phyloP scores from a whole-genome alignment of 2,329 filamentous ascomycete species.

The Leptoxyphium fumago region DNA sequence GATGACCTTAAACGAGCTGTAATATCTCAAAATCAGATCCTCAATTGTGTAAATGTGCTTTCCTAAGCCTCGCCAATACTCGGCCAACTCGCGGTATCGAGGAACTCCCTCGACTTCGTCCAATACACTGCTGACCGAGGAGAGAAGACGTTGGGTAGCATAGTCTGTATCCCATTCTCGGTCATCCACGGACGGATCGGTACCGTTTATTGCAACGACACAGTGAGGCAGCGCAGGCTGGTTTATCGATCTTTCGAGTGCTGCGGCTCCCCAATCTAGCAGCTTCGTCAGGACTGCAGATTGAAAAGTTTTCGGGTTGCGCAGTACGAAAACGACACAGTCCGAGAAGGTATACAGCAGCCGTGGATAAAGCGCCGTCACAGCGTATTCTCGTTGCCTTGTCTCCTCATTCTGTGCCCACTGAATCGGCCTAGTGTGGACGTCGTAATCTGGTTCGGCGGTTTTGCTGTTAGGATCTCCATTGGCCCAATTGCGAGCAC shows the following conservation, averaged over 20 bases:
- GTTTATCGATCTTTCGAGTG: constrained; percentile 39
- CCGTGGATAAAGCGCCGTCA: constrained; percentile 26
- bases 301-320: constrained; percentile 24
- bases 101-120: constrained; percentile 19
- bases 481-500: constrained; percentile 1
- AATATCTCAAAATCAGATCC: constrained; percentile 36
- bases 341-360: constrained; percentile 31
- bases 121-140: constrained; percentile 17
- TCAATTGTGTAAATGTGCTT: constrained; percentile 30
- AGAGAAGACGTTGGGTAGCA: constrained; percentile 19
- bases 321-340: constrained; percentile 28
- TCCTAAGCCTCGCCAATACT: constrained; percentile 27
- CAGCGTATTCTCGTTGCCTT: constrained; percentile 23
- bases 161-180: constrained; percentile 20
- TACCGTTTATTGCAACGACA: constrained; percentile 33
- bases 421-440: constrained; percentile 15
- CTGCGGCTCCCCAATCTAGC: constrained; percentile 36
- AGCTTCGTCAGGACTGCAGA: constrained; percentile 24
- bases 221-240: constrained; percentile 41
- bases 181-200: constrained; percentile 19
- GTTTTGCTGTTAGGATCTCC: neutral
- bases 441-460: constrained; percentile 2
- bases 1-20: constrained; percentile 33
- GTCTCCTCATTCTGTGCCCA: constrained; percentile 19
- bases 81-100: constrained; percentile 24